These are phyloP conservation scores for Cylindrotheca fusiformis DNA, from an alignment of 108 stramenopile species.

Conservation along the genomic window DNA sequence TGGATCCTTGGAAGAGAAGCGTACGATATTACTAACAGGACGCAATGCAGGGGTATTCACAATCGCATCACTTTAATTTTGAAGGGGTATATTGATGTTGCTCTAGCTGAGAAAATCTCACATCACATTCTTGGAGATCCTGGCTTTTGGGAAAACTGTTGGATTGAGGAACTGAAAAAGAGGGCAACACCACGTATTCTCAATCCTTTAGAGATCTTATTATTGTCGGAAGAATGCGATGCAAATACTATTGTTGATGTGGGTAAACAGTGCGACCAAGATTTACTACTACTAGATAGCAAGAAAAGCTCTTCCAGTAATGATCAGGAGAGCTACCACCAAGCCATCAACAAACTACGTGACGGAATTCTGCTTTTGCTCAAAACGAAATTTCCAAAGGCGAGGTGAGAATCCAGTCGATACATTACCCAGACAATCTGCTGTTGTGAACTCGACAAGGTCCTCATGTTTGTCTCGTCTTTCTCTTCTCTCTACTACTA, in stretches of 20 bases:
- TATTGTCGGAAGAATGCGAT: too few species aligned
- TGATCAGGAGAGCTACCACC: conserved; percentile 18
- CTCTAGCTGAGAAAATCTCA: conserved; percentile 3
- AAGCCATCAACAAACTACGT: conserved; percentile 27
- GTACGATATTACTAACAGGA: conserved; percentile 12
- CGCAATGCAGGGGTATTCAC: too few species aligned
- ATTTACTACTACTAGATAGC: too few species aligned
- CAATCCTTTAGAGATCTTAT: conserved; percentile 16
- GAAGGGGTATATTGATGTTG: conserved; percentile 7
- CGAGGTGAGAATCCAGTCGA: too few species aligned
- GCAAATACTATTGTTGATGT: too few species aligned
- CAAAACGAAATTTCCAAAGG: conserved; percentile 20
- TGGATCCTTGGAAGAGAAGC: conserved; percentile 27
- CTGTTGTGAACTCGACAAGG: too few species aligned
- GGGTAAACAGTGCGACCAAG: too few species aligned
- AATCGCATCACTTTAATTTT: conserved; percentile 8
- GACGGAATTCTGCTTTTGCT: conserved; percentile 17
- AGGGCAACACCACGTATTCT: conserved; percentile 8
- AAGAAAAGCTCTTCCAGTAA: too few species aligned
- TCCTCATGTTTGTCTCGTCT: too few species aligned
- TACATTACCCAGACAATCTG: too few species aligned
- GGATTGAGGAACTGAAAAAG: conserved; percentile 10
- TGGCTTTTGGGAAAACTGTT: conserved; percentile 17
- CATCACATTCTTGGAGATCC: conserved; percentile 13
- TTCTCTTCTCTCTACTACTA: too few species aligned